These are phyloP conservation scores for Fomitopsis serialis DNA, from an alignment of 768 basidiomycete genomes.

Conservation along the genomic window DNA sequence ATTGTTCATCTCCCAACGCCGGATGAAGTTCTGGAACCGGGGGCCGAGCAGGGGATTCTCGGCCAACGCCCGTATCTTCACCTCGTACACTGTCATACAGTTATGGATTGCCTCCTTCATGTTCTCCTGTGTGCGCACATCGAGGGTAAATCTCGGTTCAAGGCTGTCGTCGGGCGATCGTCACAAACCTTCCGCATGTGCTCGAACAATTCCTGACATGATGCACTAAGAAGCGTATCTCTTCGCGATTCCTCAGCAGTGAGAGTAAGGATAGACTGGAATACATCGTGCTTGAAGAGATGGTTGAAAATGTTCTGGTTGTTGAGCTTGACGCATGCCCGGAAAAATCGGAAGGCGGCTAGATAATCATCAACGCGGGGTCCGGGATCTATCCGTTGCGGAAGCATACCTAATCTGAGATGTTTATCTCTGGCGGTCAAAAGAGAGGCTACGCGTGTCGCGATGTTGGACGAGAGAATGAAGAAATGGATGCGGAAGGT, in stretches of 20 bases:
- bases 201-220: slow-evolving; percentile 95
- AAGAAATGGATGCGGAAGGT: slow-evolving; percentile 90
- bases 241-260: slow-evolving; percentile 77
- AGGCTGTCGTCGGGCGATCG: background rate
- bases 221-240: slow-evolving; percentile 91
- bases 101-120: slow-evolving; percentile 79
- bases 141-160: background rate
- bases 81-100: slow-evolving; percentile 75
- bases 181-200: slow-evolving; percentile 69
- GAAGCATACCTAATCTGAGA: slow-evolving; percentile 74
- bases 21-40: slow-evolving; percentile 68
- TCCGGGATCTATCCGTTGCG: background rate
- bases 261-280: slow-evolving; percentile 79
- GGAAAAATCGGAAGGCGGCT: slow-evolving; percentile 94
- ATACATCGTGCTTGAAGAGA: slow-evolving; percentile 78
- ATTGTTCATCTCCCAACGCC: slow-evolving; percentile 89
- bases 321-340: slow-evolving; percentile 74
- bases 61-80: slow-evolving; percentile 58
- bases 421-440: slow-evolving; percentile 86
- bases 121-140: slow-evolving; percentile 59
- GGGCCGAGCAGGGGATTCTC: slow-evolving; percentile 54
- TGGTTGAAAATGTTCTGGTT: slow-evolving; percentile 72
- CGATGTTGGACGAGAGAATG: slow-evolving; percentile 75
- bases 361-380: slow-evolving; percentile 1
- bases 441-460: slow-evolving; percentile 68